Conservation (phyloP, 2,329 filamentous ascomycete genomes). For the Pseudocercospora pini-densiflorae region DNA sequence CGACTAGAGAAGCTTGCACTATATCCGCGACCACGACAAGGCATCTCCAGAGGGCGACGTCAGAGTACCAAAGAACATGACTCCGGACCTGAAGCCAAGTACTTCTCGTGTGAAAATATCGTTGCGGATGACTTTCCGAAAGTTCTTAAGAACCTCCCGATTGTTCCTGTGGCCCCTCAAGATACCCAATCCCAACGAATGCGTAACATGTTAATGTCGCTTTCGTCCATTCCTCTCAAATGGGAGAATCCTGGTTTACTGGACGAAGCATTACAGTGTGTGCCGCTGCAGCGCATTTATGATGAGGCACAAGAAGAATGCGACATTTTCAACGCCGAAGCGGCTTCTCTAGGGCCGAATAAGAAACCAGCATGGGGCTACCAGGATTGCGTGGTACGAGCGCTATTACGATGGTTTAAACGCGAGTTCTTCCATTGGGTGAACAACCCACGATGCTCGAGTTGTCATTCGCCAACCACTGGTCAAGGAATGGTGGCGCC, state of each 20-base stretch:
- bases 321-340: constrained; percentile 84
- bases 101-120: too few species aligned
- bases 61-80: too few species aligned
- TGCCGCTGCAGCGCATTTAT: constrained; percentile 90
- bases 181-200: constrained; percentile 54
- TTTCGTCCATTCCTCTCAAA: constrained; percentile 88
- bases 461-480: constrained; percentile 81
- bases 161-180: constrained; percentile 71
- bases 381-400: constrained; percentile 92
- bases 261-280: constrained; percentile 84
- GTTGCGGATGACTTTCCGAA: too few species aligned
- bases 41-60: not conserved
- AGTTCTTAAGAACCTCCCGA: not conserved
- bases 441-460: constrained; percentile 85
- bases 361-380: constrained; percentile 87
- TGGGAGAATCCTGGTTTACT: constrained; percentile 96
- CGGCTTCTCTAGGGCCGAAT: constrained; percentile 80
- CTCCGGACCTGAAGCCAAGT: too few species aligned
- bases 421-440: constrained; percentile 94
- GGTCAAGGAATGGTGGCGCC: constrained; percentile 82
- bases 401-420: constrained; percentile 94
- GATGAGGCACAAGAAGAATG: constrained; percentile 91
- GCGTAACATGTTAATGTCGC: constrained; percentile 75
- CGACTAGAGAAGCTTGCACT: not conserved
- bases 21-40: not conserved